Conservation (phyloP, 371 early-diverging fungal genomes). For the Lichtheimia ramosa region DNA sequence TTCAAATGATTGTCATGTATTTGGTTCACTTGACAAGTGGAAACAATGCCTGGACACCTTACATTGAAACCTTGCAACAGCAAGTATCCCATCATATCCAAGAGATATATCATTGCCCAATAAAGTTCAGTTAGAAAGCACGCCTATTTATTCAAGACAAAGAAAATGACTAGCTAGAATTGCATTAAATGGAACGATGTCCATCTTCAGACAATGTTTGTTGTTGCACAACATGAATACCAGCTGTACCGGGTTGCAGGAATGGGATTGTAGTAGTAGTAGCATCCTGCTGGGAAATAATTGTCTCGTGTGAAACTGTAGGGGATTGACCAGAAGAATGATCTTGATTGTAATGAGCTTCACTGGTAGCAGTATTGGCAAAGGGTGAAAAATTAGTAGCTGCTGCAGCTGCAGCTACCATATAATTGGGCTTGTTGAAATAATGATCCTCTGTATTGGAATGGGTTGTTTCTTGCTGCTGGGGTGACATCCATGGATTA, state of each 20-base stretch:
- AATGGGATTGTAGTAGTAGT: too few relatives aligned
- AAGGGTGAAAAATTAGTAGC: slow-evolving; percentile 1
- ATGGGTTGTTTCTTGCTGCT: too few relatives aligned
- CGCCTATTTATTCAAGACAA: background rate
- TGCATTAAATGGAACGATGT: background rate
- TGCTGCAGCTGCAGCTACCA: background rate
- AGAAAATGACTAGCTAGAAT: background rate
- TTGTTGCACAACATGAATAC: too few relatives aligned
- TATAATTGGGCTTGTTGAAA: background rate
- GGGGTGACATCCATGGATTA: too few relatives aligned
- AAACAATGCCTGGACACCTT: background rate
- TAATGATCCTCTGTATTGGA: background rate
- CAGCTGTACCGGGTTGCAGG: too few relatives aligned
- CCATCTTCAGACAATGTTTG: too few relatives aligned
- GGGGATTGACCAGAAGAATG: too few relatives aligned
- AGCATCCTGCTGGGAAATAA: too few relatives aligned
- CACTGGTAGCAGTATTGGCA: background rate
- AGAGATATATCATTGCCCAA: background rate
- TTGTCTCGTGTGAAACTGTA: too few relatives aligned
- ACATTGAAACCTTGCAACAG: background rate
- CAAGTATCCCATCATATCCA: background rate
- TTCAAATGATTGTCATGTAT: slow-evolving; percentile 27
- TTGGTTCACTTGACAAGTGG: slow-evolving; percentile 15
- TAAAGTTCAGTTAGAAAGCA: background rate
- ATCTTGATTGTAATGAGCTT: too few relatives aligned